These are phyloP conservation scores for Aspergillus heteromorphus DNA, from an alignment of 495 filamentous ascomycete genomes.

Conservation along the genomic window DNA sequence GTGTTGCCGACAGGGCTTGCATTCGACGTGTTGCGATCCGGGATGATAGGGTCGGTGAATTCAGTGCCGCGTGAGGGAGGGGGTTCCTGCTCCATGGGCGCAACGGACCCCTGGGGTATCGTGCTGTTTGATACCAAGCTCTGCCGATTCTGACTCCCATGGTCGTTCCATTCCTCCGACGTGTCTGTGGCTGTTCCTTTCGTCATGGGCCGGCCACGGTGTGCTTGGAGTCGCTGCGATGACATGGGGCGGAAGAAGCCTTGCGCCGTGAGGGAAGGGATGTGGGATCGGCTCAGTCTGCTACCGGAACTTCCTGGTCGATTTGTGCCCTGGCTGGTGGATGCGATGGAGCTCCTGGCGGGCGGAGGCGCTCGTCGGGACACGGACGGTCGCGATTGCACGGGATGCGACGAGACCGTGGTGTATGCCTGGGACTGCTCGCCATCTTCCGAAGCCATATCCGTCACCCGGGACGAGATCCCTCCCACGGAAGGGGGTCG, in stretches of 20 bases:
- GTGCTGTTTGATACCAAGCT: conserved; percentile 46
- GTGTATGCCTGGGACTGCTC: conserved; percentile 38
- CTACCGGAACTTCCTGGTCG: conserved; percentile 62
- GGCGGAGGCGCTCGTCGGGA: conserved; percentile 46
- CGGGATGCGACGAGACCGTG: conserved; percentile 33
- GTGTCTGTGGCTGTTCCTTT: conserved; percentile 35
- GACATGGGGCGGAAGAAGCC: conserved; percentile 97
- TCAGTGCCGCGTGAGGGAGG: conserved; percentile 77
- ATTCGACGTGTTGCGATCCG: conserved; percentile 65
- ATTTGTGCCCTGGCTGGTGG: conserved; percentile 35
- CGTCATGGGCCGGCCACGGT: conserved; percentile 57
- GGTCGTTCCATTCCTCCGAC: conserved; percentile 40
- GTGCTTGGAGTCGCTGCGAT: conserved; percentile 88
- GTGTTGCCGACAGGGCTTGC: conserved; percentile 67
- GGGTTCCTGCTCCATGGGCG: conserved; percentile 49
- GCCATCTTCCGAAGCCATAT: conserved; percentile 57
- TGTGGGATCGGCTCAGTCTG: conserved; percentile 79
- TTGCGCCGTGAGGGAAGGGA: conserved; percentile 79
- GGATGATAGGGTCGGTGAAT: conserved; percentile 57
- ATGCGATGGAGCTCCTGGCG: conserved; percentile 30
- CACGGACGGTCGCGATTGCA: conserved; percentile 41
- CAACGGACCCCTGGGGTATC: conserved; percentile 30
- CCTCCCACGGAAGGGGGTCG: conserved; percentile 47
- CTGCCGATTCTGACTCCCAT: conserved; percentile 42
- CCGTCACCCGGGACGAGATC: conserved; percentile 82